Evolutionary conservation across 2,329 filamentous ascomycete genomes (phyloP).

Genomic region (Xylariaceae sp.): DNA sequence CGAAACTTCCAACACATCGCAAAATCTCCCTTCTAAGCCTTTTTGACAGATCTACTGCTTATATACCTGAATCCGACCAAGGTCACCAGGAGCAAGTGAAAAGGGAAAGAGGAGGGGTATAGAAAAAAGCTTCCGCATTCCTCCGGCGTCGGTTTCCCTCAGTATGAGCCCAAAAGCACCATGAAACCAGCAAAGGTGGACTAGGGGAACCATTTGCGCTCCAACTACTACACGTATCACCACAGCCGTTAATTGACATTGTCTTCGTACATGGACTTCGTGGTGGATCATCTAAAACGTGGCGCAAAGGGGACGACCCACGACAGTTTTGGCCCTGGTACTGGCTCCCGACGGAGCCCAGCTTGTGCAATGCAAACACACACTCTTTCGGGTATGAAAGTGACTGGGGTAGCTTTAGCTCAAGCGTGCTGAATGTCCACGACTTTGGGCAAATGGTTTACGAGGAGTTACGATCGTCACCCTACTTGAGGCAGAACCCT

Average conservation of each 20-base stretch:
- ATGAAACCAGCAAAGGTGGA: too few species aligned
- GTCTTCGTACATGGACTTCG: constrained; percentile 52
- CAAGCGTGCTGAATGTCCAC: constrained; percentile 36
- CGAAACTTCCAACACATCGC: too few species aligned
- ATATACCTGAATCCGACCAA: background rate
- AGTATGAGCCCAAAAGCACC: constrained; percentile 7
- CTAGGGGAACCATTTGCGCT: constrained; percentile 38
- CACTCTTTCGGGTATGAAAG: constrained; percentile 45
- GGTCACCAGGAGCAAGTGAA: too few species aligned
- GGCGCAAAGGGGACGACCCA: constrained; percentile 44
- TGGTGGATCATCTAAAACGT: constrained; percentile 50
- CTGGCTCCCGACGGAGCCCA: constrained; percentile 47
- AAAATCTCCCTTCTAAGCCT: background rate
- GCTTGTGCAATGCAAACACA: constrained; percentile 38
- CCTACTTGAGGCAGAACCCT: constrained; percentile 23
- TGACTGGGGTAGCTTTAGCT: constrained; percentile 34
- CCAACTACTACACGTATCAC: constrained; percentile 36
- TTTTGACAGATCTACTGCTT: background rate
- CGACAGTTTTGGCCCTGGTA: constrained; percentile 49
- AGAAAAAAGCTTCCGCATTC: too few species aligned
- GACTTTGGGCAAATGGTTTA: constrained; percentile 43
- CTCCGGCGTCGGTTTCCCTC: background rate
- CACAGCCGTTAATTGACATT: constrained; percentile 46
- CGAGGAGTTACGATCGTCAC: constrained; percentile 38
- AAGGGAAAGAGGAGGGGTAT: too few species aligned